Base-by-base conservation (phyloP, 371 early-diverging fungal genomes). In the Sanchytrium tribonematis region DNA sequence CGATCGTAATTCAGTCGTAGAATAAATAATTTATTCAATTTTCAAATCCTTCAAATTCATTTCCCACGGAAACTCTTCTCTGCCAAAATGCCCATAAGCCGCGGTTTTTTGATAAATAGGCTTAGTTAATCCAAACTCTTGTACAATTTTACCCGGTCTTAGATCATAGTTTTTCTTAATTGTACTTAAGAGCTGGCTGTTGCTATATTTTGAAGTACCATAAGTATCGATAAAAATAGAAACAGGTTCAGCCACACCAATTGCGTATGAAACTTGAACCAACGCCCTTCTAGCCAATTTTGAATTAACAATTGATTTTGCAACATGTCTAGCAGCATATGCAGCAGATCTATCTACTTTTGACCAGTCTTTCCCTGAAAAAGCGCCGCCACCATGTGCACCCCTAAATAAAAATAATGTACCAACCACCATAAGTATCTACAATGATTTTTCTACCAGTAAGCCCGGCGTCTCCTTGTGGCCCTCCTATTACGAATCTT, bases 361-460 rank as follows among this genome's bases (percentile, higher is more conserved):
- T 84, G 97, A 93, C 90, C 91, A 97, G 84, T 98, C 98, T 87
- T 98, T 98, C 73, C 98, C 98, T 75, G 90, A 89, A 89, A 97
- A 97, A 75, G 96, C 93, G 82, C 98, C 98, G 80, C 98, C 98
- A 80, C 98, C 98, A 85, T 98, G 97, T 73, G 93, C 93, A 80
- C 98, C 96, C n/a, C n/a, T n/a, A n/a, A n/a, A n/a, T n/a, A n/a
- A n/a, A n/a, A n/a, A n/a, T n/a, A n/a, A n/a, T n/a, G n/a, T n/a
- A n/a, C 87, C 90, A 93, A 79, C 98, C 98, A 77, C 97, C 95
- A 72, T 86, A 87, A 75, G 90, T 86, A 78, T 90, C 91, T 77
- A 97, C 98, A 77, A 98, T 97, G 77, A 97, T 94, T 88, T 98
- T 98, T 83, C 98, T 93, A 69, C 98, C 98, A 74, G 98, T 98